Conservation (phyloP, 148 eudicot species). For the Heliosperma pusillum region DNA sequence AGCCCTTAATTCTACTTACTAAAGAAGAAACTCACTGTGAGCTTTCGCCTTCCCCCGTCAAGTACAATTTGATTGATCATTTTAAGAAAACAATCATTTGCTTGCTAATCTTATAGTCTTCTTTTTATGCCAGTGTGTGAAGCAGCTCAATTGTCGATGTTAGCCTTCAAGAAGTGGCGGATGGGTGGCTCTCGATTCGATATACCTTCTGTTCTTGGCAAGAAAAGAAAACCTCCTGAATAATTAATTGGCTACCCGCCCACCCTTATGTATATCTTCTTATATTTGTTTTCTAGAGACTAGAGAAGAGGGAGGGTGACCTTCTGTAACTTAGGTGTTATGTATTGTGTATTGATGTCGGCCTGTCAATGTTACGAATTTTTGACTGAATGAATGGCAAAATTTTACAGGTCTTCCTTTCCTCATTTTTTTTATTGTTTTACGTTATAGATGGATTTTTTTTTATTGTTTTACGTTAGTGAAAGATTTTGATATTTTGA, state of each 20-base stretch:
- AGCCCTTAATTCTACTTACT: constrained; percentile 61
- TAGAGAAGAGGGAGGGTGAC: background rate
- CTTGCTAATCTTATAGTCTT: constrained; percentile 10
- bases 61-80: background rate
- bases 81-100: background rate
- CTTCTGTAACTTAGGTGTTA: background rate
- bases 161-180: constrained; percentile 91
- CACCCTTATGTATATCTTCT: background rate
- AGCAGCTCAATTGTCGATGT: constrained; percentile 78
- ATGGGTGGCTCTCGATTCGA: constrained; percentile 86
- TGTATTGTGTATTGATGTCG: too few relatives aligned
- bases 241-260: constrained; percentile 29
- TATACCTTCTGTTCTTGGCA: constrained; percentile 66
- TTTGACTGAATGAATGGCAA: too few relatives aligned
- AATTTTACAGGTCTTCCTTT: too few relatives aligned
- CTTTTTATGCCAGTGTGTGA: constrained; percentile 51
- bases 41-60: constrained; percentile 11
- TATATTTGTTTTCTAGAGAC: background rate
- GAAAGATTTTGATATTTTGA: too few relatives aligned
- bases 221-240: constrained; percentile 59
- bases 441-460: too few relatives aligned
- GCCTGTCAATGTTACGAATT: too few relatives aligned
- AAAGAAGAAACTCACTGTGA: constrained; percentile 82
- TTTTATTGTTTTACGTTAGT: too few relatives aligned
- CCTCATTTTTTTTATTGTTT: too few relatives aligned